These are phyloP conservation scores for Colletotrichum musicola DNA, from an alignment of 2,329 filamentous ascomycete species.

Conservation along the genomic window DNA sequence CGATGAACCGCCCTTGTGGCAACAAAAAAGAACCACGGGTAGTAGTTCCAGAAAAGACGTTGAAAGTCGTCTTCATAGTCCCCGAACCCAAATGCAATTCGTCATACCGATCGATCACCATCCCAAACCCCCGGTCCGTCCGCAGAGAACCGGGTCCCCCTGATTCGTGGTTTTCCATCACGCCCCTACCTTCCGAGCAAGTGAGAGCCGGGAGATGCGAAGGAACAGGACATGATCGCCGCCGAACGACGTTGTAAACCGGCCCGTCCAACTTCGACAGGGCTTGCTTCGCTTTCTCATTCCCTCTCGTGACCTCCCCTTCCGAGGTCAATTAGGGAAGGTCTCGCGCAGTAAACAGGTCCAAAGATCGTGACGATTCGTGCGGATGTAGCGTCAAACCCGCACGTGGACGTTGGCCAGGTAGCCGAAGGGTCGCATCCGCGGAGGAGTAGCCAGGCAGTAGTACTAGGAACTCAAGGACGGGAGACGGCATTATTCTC, in stretches of 20 bases:
- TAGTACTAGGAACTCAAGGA: neutral
- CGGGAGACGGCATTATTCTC: neutral
- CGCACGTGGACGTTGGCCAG: neutral
- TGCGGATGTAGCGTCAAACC: neutral
- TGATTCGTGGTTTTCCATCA: conserved; percentile 38
- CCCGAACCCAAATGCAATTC: neutral
- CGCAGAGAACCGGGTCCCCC: conserved; percentile 14
- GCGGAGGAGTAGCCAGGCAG: neutral
- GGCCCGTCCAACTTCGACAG: too few species aligned
- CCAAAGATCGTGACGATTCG: neutral
- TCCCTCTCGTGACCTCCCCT: conserved; percentile 20
- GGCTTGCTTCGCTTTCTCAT: too few species aligned
- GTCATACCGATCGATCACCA: neutral
- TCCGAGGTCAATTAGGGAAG: conserved; percentile 2
- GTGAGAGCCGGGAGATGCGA: too few species aligned
- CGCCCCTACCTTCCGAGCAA: conserved; percentile 1
- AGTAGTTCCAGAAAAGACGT: too few species aligned
- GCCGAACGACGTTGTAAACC: too few species aligned
- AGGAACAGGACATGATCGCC: too few species aligned
- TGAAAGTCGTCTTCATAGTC: too few species aligned
- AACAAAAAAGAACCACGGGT: too few species aligned
- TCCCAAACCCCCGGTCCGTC: neutral
- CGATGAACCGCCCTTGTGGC: too few species aligned
- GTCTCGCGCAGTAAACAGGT: neutral
- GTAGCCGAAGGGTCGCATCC: too few species aligned